Evolutionary conservation across 495 filamentous ascomycete genomes (phyloP), one percentile per base, ranked within the genome.

Genomic region (Aspergillus asperescens): DNA sequence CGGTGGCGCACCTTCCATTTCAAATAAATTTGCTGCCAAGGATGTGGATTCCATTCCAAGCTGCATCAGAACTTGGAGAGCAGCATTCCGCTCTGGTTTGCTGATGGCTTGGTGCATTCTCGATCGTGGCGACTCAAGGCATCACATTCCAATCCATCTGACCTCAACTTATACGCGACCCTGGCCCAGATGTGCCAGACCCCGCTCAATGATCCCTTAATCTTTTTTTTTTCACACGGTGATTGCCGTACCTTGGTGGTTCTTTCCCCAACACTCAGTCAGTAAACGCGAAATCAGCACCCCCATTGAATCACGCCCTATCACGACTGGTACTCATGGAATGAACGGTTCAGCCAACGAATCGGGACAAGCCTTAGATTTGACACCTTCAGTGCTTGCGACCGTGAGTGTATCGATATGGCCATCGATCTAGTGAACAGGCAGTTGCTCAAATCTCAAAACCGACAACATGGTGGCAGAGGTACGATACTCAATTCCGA

Each of bases 21-120:
- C 6, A 28, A 22, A n/a, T 20, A 45, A 34, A 24, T 15, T 46
- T 7, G 13, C 24, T 23, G 22, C 16, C 15, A 24, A 43, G 38
- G 16, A 24, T 46, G 55, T 42, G 50, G 44, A 48, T 59, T 50
- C 58, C 64, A 72, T 69, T 57, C 69, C 67, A 63, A 35, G 12
- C 34, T 42, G 35, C 56, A 57, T 57, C 56, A 48, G 34, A 49
- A 37, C 27, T 20, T 38, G 58, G 54, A 40, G 24, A 55, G 19
- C n/a, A 23, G 50, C 60, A 67, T 64, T 57, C 62, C 56, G 19
- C 9, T 23, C 28, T 40, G n/a, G 45, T 53, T 52, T 48, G 40
- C 42, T 43, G 39, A 32, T n/a, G n/a, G n/a, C n/a, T n/a, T n/a
- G n/a, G n/a, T 52, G 48, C 62, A 74, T 74, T 74, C 70, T 54